These are phyloP conservation scores for Penicillium thymicola DNA, from an alignment of 2,329 filamentous ascomycete species.

Conservation along the genomic window DNA sequence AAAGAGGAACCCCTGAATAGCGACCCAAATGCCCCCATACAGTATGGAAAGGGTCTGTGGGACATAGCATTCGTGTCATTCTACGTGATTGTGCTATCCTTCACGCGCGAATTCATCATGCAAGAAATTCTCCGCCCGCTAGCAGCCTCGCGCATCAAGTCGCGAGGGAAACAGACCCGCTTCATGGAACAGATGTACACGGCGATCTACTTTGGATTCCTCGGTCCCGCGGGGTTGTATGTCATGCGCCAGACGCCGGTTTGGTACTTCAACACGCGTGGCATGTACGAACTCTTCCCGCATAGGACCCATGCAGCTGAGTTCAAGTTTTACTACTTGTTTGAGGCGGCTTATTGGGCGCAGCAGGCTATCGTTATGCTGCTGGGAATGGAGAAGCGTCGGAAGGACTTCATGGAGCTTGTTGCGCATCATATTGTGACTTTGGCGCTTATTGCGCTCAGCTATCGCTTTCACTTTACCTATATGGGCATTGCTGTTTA, in stretches of 20 bases:
- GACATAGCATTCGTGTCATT: constrained; percentile 82
- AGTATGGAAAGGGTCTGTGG: constrained; percentile 82
- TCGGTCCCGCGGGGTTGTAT: constrained; percentile 76
- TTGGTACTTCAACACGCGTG: constrained; percentile 87
- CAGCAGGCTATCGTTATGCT: constrained; percentile 85
- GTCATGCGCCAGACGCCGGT: constrained; percentile 86
- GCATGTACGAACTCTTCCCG: constrained; percentile 83
- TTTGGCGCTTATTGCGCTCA: constrained; percentile 71
- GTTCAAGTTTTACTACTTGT: constrained; percentile 91
- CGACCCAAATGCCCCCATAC: constrained; percentile 44
- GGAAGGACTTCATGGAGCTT: constrained; percentile 90
- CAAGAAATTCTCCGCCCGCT: constrained; percentile 75
- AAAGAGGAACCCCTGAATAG: constrained; percentile 49
- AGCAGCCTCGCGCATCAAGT: constrained; percentile 65
- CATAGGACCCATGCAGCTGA: constrained; percentile 71
- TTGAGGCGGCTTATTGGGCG: constrained; percentile 88
- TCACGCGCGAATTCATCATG: constrained; percentile 93
- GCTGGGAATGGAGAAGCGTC: constrained; percentile 79
- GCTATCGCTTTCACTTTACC: constrained; percentile 92
- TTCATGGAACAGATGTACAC: constrained; percentile 96
- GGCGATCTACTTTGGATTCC: constrained; percentile 76
- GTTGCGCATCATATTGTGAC: constrained; percentile 87
- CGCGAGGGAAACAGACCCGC: constrained; percentile 71
- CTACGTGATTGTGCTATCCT: constrained; percentile 81
- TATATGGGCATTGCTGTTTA: constrained; percentile 89